Percentiles rank a stretch among this genome's conserved stretches.
Evolutionary conservation across 331 rosid genomes (phyloP).

Genomic region (Malus hybrid): DNA sequence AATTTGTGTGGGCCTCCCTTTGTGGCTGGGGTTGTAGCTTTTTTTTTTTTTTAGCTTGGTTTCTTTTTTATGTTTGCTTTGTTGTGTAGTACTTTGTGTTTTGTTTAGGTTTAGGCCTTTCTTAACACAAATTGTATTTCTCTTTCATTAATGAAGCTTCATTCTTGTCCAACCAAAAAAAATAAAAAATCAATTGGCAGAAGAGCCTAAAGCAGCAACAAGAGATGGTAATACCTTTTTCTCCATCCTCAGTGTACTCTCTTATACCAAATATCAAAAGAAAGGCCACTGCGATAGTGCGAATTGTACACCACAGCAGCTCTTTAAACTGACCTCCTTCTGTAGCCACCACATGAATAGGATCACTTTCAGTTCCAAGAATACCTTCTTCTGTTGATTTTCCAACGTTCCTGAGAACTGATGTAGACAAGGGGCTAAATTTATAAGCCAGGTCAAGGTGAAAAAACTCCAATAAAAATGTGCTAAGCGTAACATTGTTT

Average conservation of each 20-base stretch:
- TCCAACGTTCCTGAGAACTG: constrained; percentile 53
- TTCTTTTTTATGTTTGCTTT: too few species aligned
- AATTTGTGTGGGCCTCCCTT: too few species aligned
- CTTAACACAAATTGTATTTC: too few species aligned
- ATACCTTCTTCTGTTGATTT: constrained; percentile 47
- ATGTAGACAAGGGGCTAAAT: neutral
- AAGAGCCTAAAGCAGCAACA: constrained; percentile 1
- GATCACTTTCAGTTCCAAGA: constrained; percentile 74
- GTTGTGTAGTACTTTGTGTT: too few species aligned
- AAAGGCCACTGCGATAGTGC: constrained; percentile 53
- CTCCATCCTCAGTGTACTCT: constrained; percentile 69
- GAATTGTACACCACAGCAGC: constrained; percentile 67
- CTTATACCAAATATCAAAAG: constrained; percentile 66
- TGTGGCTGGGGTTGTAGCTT: too few species aligned
- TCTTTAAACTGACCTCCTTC: constrained; percentile 67
- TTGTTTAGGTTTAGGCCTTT: too few species aligned
- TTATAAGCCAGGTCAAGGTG: neutral
- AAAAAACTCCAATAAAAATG: neutral
- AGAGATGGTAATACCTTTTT: constrained; percentile 52
- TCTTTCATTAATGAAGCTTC: too few species aligned
- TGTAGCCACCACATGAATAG: constrained; percentile 69
- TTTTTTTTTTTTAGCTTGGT: too few species aligned
- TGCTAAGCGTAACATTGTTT: neutral
- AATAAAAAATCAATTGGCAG: neutral
- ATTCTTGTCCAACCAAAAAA: too few species aligned